Evolutionary conservation across 441 rosid species (phyloP).

Genomic region (Codiaeum variegatum): DNA sequence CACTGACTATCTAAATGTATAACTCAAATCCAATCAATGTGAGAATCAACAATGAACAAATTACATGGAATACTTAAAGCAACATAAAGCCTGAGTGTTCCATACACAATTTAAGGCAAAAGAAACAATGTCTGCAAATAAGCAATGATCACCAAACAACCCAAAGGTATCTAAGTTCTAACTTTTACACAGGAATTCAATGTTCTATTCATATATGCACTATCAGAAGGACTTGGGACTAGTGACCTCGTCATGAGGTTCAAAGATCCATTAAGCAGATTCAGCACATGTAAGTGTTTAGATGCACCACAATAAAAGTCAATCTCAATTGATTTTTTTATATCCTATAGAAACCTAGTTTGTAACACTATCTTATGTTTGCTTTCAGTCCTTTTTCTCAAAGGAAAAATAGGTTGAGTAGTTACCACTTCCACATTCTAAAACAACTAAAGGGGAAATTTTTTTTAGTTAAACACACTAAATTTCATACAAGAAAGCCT

Average conservation of each 20-base stretch:
- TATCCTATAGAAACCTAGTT: no score
- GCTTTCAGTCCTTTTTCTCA: conserved; percentile 1
- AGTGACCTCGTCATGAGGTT: not conserved
- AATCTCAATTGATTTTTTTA: no score
- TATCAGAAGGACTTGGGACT: not conserved
- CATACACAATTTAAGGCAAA: not conserved
- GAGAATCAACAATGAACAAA: not conserved
- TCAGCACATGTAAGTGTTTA: not conserved
- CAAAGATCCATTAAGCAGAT: not conserved
- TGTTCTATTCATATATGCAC: not conserved
- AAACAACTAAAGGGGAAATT: not conserved
- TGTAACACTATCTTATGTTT: not conserved
- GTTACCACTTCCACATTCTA: not conserved
- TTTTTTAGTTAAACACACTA: not conserved
- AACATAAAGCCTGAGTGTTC: not conserved
- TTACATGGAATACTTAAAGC: not conserved
- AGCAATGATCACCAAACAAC: not conserved
- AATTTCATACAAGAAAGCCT: not conserved
- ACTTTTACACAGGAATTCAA: not conserved
- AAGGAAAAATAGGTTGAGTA: not conserved
- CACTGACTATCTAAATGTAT: not conserved
- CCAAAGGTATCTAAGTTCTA: not conserved
- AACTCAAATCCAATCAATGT: conserved; percentile 1
- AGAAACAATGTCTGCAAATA: not conserved
- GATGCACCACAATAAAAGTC: not conserved